Evolutionary conservation across 306 rosid genomes (phyloP).

Genomic region (Sicyos edulis): DNA sequence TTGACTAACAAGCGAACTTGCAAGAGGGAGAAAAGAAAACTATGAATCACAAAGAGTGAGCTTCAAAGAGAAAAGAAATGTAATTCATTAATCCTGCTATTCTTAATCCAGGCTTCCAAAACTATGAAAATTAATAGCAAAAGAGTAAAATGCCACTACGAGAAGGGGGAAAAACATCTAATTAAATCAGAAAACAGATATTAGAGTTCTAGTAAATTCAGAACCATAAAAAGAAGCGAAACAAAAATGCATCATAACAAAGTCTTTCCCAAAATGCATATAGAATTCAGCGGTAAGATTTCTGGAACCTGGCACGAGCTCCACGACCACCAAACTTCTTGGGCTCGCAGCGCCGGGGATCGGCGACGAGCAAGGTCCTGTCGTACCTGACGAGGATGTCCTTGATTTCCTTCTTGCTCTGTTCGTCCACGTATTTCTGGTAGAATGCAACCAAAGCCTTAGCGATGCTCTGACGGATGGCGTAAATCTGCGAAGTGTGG

Average conservation of each 20-base stretch:
- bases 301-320: slow-evolving; percentile 84
- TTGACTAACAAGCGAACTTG: too few relatives aligned
- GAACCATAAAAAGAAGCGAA: neutral
- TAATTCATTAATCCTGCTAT: neutral
- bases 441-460: slow-evolving; percentile 71
- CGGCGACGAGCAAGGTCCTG: slow-evolving; percentile 28
- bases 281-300: slow-evolving; percentile 62
- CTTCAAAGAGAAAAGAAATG: neutral
- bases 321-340: slow-evolving; percentile 95
- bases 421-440: slow-evolving; percentile 85
- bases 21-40: too few relatives aligned
- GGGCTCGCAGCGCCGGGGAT: slow-evolving; percentile 70
- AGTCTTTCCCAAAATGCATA: neutral
- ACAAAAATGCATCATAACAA: neutral
- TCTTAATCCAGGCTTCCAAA: neutral
- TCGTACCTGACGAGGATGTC: slow-evolving; percentile 69
- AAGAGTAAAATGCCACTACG: neutral
- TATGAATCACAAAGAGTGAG: too few relatives aligned
- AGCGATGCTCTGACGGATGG: slow-evolving; percentile 75
- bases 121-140: slow-evolving; percentile 8
- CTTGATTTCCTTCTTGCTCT: slow-evolving; percentile 86
- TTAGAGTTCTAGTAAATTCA: neutral
- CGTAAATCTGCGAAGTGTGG: slow-evolving; percentile 21
- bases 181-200: slow-evolving; percentile 1
- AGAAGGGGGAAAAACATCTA: slow-evolving; percentile 6